Evolutionary conservation across 2,329 filamentous ascomycete species (phyloP).

Genomic region (Trichophyton simii): DNA sequence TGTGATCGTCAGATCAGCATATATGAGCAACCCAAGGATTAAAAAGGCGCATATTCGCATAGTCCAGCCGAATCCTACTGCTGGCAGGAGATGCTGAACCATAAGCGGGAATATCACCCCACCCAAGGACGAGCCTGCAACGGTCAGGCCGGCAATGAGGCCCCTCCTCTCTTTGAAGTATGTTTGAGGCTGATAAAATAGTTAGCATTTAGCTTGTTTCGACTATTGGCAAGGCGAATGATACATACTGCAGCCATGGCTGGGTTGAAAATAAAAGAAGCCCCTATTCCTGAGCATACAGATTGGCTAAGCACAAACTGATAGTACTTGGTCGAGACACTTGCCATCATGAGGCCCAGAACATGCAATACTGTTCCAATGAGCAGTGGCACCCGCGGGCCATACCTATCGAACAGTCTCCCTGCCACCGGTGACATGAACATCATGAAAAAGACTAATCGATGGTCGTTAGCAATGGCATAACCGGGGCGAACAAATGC

Average conservation of each 20-base stretch:
- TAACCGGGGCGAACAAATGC: neutral
- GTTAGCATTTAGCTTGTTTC: constrained; percentile 27
- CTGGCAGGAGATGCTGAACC: constrained; percentile 30
- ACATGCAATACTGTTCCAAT: constrained; percentile 43
- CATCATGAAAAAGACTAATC: constrained; percentile 3
- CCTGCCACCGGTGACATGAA: constrained; percentile 47
- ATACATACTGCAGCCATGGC: constrained; percentile 26
- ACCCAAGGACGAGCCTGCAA: constrained; percentile 44
- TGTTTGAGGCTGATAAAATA: constrained; percentile 32
- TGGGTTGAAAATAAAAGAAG: constrained; percentile 39
- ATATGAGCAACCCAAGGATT: constrained; percentile 45
- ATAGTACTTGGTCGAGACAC: constrained; percentile 43
- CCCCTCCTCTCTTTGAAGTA: constrained; percentile 44
- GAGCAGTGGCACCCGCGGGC: constrained; percentile 43
- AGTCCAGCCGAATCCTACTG: constrained; percentile 44
- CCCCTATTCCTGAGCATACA: constrained; percentile 40
- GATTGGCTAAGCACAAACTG: constrained; percentile 37
- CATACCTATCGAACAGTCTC: constrained; percentile 49
- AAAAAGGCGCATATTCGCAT: constrained; percentile 47
- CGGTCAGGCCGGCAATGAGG: constrained; percentile 48
- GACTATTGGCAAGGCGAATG: neutral
- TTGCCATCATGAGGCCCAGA: constrained; percentile 52
- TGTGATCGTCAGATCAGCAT: constrained; percentile 42
- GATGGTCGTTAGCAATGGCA: constrained; percentile 39
- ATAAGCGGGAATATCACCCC: constrained; percentile 45